Evolutionary conservation across 2,329 filamentous ascomycete genomes (phyloP).

Genomic region (Penicillium sp.): DNA sequence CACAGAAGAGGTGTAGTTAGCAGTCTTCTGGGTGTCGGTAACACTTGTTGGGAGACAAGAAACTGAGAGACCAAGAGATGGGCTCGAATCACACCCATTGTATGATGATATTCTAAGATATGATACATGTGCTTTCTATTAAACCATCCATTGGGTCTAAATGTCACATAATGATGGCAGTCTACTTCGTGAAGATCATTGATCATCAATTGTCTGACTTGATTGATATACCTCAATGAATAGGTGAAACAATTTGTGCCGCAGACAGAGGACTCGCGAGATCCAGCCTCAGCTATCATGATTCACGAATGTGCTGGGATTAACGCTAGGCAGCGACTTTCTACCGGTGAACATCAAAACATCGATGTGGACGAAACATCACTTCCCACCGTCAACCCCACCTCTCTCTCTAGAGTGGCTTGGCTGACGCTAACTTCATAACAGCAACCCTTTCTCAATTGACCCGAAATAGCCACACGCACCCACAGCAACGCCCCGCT

Average conservation of each 20-base stretch:
- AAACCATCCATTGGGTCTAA: too few species aligned
- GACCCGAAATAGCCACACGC: slow-evolving; percentile 1
- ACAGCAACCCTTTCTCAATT: neutral
- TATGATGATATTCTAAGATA: too few species aligned
- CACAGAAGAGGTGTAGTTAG: too few species aligned
- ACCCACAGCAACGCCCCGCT: slow-evolving; percentile 1
- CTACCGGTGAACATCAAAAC: neutral
- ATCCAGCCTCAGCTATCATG: neutral
- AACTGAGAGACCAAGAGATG: too few species aligned
- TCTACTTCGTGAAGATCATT: too few species aligned
- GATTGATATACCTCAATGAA: neutral
- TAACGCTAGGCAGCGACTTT: slow-evolving; percentile 2
- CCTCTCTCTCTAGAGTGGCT: neutral
- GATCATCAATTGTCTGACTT: neutral
- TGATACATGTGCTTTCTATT: too few species aligned
- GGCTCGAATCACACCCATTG: too few species aligned
- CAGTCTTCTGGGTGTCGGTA: too few species aligned
- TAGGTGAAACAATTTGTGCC: neutral
- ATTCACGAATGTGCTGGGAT: neutral
- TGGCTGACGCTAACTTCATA: neutral
- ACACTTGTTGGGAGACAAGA: too few species aligned
- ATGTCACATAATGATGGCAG: too few species aligned
- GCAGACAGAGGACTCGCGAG: neutral
- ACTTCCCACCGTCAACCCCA: neutral
- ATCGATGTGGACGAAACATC: neutral